These are phyloP conservation scores for Alternaria sp. DNA, from an alignment of 2,329 filamentous ascomycete species.

Conservation along the genomic window DNA sequence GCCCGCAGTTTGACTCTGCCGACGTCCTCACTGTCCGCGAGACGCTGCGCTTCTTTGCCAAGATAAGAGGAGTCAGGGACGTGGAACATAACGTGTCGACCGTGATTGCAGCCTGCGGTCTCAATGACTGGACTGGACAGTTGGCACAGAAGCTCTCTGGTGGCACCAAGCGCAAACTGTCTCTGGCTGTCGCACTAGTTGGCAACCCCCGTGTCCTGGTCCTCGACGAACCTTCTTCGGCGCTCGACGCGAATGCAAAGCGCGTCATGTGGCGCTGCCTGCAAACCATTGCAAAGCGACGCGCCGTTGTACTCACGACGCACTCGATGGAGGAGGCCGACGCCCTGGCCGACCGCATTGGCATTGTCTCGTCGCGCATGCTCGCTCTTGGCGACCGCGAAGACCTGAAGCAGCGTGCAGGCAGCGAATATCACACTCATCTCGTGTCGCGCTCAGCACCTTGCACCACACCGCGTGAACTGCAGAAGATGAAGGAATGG, in stretches of 20 bases:
- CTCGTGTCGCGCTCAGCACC: not conserved
- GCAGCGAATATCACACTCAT: not conserved
- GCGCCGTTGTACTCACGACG: not conserved
- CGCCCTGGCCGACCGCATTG: not conserved
- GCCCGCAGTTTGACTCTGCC: slow-evolving; percentile 77
- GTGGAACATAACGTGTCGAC: slow-evolving; percentile 78
- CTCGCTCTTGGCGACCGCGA: not conserved
- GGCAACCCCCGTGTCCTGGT: slow-evolving; percentile 87
- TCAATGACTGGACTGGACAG: slow-evolving; percentile 71
- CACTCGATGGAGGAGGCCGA: not conserved
- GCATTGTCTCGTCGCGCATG: not conserved
- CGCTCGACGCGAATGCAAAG: slow-evolving; percentile 90
- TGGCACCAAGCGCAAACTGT: slow-evolving; percentile 93
- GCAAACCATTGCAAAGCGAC: not conserved
- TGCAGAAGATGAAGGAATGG: not conserved
- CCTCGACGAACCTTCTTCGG: slow-evolving; percentile 86
- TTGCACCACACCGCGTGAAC: not conserved
- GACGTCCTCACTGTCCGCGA: slow-evolving; percentile 90
- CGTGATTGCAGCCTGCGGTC: slow-evolving; percentile 78
- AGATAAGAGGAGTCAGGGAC: slow-evolving; percentile 77
- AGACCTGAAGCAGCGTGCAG: not conserved
- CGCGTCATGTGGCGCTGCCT: slow-evolving; percentile 81
- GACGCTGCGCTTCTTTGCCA: slow-evolving; percentile 86
- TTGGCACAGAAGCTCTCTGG: slow-evolving; percentile 83
- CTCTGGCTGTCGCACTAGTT: slow-evolving; percentile 87